Conservation (phyloP, 192 early-diverging fungal species). For the Backusella mclennaniae region DNA sequence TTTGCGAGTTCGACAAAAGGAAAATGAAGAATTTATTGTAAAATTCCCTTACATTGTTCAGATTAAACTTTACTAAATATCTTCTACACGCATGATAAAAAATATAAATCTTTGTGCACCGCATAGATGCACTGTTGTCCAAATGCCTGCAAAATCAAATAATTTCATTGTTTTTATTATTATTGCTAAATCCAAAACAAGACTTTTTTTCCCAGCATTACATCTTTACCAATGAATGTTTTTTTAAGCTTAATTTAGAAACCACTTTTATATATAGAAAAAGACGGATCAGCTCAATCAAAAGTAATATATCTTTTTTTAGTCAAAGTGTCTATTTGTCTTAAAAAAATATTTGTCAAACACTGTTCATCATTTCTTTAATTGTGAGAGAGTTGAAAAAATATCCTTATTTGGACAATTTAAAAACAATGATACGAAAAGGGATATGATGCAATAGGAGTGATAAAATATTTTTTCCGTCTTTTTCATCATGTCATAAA, state of each 20-base stretch:
- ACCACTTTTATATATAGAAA: background rate
- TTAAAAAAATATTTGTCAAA: background rate
- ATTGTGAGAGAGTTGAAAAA: background rate
- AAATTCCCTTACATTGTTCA: background rate
- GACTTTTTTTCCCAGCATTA: background rate
- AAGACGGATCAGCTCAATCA: background rate
- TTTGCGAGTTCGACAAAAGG: background rate
- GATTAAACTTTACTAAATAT: background rate
- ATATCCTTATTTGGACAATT: background rate
- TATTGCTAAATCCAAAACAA: background rate
- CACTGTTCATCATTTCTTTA: background rate
- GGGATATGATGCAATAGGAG: background rate
- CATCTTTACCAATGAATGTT: background rate
- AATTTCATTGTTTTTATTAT: slow-evolving; percentile 6
- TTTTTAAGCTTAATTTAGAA: background rate
- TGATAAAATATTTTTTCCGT: background rate
- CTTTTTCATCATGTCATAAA: background rate
- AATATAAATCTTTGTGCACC: background rate
- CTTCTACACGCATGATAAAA: background rate
- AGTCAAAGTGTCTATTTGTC: background rate
- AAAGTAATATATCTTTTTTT: slow-evolving; percentile 4
- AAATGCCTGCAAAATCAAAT: background rate
- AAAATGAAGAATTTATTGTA: background rate
- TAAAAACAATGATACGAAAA: background rate
- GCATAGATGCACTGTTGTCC: background rate